phyloP scores from a whole-genome alignment of 345 rosid species.

The Bretschneidera sinensis region DNA sequence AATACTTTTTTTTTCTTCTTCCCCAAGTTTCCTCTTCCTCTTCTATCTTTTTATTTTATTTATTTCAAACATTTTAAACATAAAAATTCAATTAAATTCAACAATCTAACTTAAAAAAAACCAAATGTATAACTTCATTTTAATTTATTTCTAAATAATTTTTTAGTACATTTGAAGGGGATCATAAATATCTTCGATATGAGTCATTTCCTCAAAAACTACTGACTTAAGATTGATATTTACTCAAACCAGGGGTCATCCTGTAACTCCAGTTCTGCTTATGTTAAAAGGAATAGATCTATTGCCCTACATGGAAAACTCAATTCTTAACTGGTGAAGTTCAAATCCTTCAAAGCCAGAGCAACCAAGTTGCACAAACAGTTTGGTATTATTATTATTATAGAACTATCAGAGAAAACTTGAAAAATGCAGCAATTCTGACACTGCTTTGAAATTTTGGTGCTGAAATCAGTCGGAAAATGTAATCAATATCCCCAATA shows the following conservation, averaged over 20 bases:
- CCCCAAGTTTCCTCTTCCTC: no score
- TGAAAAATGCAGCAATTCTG: neutral
- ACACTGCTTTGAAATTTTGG: neutral
- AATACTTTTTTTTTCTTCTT: no score
- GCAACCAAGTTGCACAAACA: conserved; percentile 8
- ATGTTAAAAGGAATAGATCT: neutral
- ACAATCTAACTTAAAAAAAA: no score
- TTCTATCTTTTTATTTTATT: no score
- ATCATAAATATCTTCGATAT: no score
- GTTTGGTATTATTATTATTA: conserved; percentile 7
- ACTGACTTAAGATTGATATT: no score
- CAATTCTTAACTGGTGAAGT: neutral
- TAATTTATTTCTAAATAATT: no score
- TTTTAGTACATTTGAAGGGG: no score
- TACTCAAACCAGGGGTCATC: neutral
- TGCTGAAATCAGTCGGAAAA: conserved; percentile 8
- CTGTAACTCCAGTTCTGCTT: neutral
- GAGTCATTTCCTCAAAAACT: no score
- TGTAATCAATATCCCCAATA: conserved; percentile 73
- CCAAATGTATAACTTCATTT: no score
- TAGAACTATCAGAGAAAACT: conserved; percentile 6
- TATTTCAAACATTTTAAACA: no score
- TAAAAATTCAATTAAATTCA: no score
- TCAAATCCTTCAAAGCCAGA: conserved; percentile 10
- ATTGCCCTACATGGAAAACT: conserved; percentile 10